These are phyloP conservation scores for Mycena epipterygia DNA, from an alignment of 768 basidiomycete species.

Conservation along the genomic window DNA sequence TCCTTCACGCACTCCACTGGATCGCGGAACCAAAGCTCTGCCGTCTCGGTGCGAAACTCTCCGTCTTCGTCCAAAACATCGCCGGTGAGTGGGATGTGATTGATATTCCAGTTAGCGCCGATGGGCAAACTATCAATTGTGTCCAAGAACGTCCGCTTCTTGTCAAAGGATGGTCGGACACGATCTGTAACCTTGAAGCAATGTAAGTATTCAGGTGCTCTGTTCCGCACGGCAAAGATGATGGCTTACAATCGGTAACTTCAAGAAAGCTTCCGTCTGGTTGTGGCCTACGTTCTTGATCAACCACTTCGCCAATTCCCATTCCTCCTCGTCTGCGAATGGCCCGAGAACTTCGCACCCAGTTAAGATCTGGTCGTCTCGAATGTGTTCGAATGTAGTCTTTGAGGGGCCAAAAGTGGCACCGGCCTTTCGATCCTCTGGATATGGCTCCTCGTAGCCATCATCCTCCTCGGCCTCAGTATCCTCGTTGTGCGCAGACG, in stretches of 20 bases:
- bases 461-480: too few species aligned
- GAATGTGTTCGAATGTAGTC: too few species aligned
- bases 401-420: too few species aligned
- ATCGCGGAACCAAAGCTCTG: conserved; percentile 40
- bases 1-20: conserved; percentile 38
- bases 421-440: background rate
- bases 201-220: too few species aligned
- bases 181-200: conserved; percentile 4
- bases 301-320: too few species aligned
- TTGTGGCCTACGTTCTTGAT: too few species aligned
- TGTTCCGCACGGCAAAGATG: too few species aligned
- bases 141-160: conserved; percentile 35
- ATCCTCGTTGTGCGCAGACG: background rate
- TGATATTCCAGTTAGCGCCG: conserved; percentile 34
- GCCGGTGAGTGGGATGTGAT: conserved; percentile 13
- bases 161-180: conserved; percentile 35
- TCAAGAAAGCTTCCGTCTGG: conserved; percentile 31
- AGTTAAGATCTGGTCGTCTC: too few species aligned
- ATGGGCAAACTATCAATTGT: conserved; percentile 31
- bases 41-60: conserved; percentile 8
- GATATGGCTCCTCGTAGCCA: background rate
- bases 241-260: conserved; percentile 11
- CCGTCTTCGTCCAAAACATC: conserved; percentile 19
- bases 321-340: too few species aligned
- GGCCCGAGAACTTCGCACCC: too few species aligned